Base-by-base conservation (phyloP, 257 asterid genomes). In the Solanum tarijense region DNA sequence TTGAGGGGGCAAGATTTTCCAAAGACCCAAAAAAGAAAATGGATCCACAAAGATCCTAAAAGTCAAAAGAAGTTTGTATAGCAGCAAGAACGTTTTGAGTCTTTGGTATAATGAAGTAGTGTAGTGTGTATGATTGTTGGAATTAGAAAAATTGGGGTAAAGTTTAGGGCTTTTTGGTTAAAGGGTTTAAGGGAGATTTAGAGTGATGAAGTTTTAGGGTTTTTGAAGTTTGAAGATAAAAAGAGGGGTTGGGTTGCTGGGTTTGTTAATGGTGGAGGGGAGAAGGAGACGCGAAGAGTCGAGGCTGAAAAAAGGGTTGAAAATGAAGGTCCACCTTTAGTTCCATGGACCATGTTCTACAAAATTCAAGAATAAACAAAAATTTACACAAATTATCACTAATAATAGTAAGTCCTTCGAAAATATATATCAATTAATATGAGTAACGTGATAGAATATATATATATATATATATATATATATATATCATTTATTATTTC, bases 181-280 rank as follows among this genome's bases (percentile, higher is more conserved):
- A 86, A 41, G 84, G 88, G 81, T 73, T 86, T 73, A 73, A 60
- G 84, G 83, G 84, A 86, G 84, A 48, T 46, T 82, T 82, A 29
- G 12, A 18, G 29, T 29, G 69, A 43, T 79, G 69, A 79, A 36
- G 83, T 27, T 72, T 34, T 86, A 86, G 84, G 88, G 83, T 12
- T 73, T 85, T 52, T 29, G 66, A 79, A 79, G 85, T 85, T 52
- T 32, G 69, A 82, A 82, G 85, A 82, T 82, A 82, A 82, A 34
- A 43, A 2, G 60, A 48, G 85, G 20, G 66, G 85, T n/a, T 27
- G 20, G 66, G 85, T n/a, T 43, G 66, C 14, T 43, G 85, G 85
- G 85, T 82, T 73, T 73, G 88, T 46, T 86, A 35, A 62, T 73
- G 81, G 88, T 39, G 88, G 88, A 73, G 29, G 69, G 69, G 84